Base-by-base conservation (phyloP, 495 filamentous ascomycete genomes). In the Lichina pygmaea region DNA sequence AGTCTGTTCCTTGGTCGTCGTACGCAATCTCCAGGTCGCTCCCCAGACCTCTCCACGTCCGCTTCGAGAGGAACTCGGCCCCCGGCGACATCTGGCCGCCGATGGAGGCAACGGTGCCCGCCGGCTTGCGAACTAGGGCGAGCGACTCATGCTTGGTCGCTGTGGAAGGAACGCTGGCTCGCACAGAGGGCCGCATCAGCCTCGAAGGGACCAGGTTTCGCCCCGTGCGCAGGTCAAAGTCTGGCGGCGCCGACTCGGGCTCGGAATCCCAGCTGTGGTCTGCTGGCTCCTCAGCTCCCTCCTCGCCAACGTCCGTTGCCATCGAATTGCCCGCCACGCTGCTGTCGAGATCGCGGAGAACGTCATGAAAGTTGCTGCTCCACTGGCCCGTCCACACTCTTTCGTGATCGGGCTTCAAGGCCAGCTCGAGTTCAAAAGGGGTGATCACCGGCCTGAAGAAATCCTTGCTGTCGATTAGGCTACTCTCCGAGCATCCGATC, bases 401-500 rank as follows among this genome's bases (percentile, higher is more conserved):
- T 53, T 70, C 66, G 33, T 63, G 66, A 53, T 93, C 83, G 6
- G 67, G 60, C 57, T 67, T 60, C 48, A 95, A 60, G 5, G 78
- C 77, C 41, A 93, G 55, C 34, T 70, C 72, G 24, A 95, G 61
- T 67, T 95, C 89, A 55, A 84, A 95, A 3, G 89, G 86, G 9
- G 91, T 97, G 34, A 97, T 71, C 5, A 95, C 71, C 1, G 83
- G 82, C 55, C 70, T 75, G 62, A 71, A 94, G 52, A 89, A 85
- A 9, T 81, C 83, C 50, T 78, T 77, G 49, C 79, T 79, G 51
- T 81, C 81, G 10, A 95, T 71, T 41, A 95, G 62, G 47, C 77
- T 78, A 54, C 86, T 92, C 59, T 97, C 89, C 89, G 91, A 95
- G 60, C 89, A 97, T 8, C 91, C 91, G 39, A 97, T 78, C 0